phyloP scores from a whole-genome alignment of 495 filamentous ascomycete species.

The Tetracladium marchalianum region DNA sequence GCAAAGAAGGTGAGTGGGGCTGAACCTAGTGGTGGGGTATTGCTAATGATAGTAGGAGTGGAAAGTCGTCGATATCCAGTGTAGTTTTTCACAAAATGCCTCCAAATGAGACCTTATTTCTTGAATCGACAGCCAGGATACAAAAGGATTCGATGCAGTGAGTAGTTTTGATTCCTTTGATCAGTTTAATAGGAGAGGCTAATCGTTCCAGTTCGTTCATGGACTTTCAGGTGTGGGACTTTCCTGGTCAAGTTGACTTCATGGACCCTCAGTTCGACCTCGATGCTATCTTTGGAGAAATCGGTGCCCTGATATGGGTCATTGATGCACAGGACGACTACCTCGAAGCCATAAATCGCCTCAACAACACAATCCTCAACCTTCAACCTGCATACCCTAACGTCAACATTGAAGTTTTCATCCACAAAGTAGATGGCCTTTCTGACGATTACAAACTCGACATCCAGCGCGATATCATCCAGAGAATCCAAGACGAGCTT shows the following conservation, averaged over 20 bases:
- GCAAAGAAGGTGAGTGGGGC: constrained; percentile 61
- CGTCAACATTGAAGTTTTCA: constrained; percentile 95
- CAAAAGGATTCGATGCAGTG: constrained; percentile 89
- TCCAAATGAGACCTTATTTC: constrained; percentile 85
- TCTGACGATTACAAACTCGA: constrained; percentile 92
- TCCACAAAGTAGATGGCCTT: constrained; percentile 94
- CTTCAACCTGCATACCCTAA: constrained; percentile 79
- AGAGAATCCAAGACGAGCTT: constrained; percentile 94
- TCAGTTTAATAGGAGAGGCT: constrained; percentile 6
- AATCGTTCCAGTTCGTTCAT: constrained; percentile 70
- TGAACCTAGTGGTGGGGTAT: not conserved
- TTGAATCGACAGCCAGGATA: constrained; percentile 87
- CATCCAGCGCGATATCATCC: constrained; percentile 87
- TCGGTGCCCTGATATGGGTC: constrained; percentile 94
- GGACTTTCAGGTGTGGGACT: constrained; percentile 98
- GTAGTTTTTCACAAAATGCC: constrained; percentile 98
- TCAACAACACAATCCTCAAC: constrained; percentile 78
- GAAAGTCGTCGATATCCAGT: constrained; percentile 94
- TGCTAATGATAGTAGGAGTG: constrained; percentile 54
- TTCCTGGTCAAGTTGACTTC: constrained; percentile 87
- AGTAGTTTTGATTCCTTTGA: constrained; percentile 5
- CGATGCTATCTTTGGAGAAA: constrained; percentile 84
- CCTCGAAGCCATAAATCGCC: constrained; percentile 73
- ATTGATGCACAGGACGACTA: constrained; percentile 98
- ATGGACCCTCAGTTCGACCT: constrained; percentile 78